Evolutionary conservation across 148 eudicot genomes (phyloP).

Genomic region (Vaccinium corymbosum): DNA sequence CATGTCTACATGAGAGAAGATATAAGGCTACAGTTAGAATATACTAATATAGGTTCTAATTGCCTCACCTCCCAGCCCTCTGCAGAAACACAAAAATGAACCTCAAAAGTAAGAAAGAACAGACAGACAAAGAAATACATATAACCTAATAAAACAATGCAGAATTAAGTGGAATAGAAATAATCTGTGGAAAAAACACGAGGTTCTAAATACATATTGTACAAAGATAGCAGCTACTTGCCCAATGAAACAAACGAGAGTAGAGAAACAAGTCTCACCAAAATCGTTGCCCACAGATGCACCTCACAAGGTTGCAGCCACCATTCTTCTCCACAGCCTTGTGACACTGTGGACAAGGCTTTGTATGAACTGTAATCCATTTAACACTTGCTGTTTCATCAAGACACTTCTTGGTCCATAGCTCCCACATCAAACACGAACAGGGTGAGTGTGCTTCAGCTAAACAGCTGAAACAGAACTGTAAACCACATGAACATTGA

Average conservation of each 20-base stretch:
- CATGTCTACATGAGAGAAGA: not conserved
- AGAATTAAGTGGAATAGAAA: not conserved
- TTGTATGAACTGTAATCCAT: constrained; percentile 64
- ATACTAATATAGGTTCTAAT: not conserved
- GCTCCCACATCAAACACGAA: constrained; percentile 73
- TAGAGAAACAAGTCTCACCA: constrained; percentile 36
- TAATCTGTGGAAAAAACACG: not conserved
- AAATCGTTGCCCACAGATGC: constrained; percentile 66
- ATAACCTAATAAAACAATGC: not conserved
- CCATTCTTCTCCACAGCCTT: constrained; percentile 81
- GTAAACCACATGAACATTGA: constrained; percentile 64
- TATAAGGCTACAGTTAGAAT: not conserved
- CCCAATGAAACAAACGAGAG: constrained; percentile 9
- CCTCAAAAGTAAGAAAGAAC: not conserved
- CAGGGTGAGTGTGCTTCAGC: constrained; percentile 77
- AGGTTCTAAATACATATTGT: constrained; percentile 4
- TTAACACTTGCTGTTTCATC: constrained; percentile 58
- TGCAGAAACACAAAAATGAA: not conserved
- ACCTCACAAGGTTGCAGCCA: constrained; percentile 66
- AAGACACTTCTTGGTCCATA: constrained; percentile 62
- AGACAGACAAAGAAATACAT: not conserved
- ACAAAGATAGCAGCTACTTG: not conserved
- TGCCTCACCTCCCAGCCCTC: not conserved
- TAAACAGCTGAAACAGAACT: constrained; percentile 68
- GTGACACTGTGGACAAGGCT: constrained; percentile 64